Conservation (phyloP, 2,329 filamentous ascomycete species). For the Penicillium sp. region DNA sequence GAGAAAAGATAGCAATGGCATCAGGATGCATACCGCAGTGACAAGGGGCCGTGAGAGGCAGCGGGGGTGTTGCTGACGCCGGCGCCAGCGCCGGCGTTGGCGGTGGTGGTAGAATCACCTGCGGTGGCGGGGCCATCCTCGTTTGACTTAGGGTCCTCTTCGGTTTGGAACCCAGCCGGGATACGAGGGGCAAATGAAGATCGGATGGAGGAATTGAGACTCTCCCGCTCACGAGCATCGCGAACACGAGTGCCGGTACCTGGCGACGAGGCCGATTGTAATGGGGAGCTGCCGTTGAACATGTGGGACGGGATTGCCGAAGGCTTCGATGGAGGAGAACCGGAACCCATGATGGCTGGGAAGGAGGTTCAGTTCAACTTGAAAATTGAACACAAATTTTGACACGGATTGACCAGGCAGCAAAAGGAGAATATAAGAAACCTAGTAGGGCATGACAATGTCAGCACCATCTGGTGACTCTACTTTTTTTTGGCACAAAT, state of each 20-base stretch:
- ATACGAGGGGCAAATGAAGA: conserved; percentile 56
- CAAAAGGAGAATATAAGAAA: neutral
- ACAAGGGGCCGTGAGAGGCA: conserved; percentile 20
- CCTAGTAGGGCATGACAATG: neutral
- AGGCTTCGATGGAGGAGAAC: conserved; percentile 51
- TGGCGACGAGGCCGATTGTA: conserved; percentile 49
- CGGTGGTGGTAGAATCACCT: conserved; percentile 23
- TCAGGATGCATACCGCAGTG: conserved; percentile 30
- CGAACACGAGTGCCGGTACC: conserved; percentile 39
- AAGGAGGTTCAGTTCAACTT: conserved; percentile 2
- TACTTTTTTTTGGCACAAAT: conserved; percentile 18
- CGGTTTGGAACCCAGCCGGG: conserved; percentile 35
- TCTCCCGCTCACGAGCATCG: conserved; percentile 61
- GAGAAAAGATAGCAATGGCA: neutral
- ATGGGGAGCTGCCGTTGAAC: conserved; percentile 59
- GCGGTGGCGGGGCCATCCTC: conserved; percentile 15
- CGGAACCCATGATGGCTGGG: conserved; percentile 50
- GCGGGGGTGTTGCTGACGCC: conserved; percentile 19
- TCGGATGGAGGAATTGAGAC: conserved; percentile 62
- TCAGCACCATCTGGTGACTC: conserved; percentile 8
- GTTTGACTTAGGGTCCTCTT: conserved; percentile 1
- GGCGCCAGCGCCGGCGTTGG: too few relatives aligned
- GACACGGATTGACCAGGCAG: neutral
- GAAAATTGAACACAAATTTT: neutral
- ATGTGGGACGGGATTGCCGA: conserved; percentile 62